A percentile compares a stretch with the other conserved stretches of the same genome.
phyloP scores from a whole-genome alignment of 1,284 basidiomycete species.

The Veloboletus limbatus region DNA sequence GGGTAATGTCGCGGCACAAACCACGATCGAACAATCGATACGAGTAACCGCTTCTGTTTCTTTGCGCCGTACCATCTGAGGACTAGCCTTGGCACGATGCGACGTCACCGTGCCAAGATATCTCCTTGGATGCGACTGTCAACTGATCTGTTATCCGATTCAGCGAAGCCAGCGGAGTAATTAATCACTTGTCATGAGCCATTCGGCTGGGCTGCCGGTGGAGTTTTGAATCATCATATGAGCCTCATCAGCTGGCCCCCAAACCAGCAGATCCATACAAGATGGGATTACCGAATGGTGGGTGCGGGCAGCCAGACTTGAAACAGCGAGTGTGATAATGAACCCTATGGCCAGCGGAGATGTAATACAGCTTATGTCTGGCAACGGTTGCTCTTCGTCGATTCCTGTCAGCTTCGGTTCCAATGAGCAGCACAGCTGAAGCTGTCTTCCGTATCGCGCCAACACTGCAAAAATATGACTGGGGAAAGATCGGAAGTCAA shows the following conservation, averaged over 20 bases:
- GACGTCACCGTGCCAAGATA: slow-evolving; percentile 8
- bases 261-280: no score
- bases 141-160: slow-evolving; percentile 28
- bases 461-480: slow-evolving; percentile 71
- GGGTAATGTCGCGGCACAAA: neutral
- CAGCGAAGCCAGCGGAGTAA: slow-evolving; percentile 8
- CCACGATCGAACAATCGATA: slow-evolving; percentile 12
- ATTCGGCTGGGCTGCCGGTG: no score
- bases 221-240: no score
- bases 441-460: slow-evolving; percentile 68
- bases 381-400: no score
- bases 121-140: slow-evolving; percentile 7
- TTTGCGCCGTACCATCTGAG: neutral
- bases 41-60: slow-evolving; percentile 5
- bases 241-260: no score
- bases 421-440: slow-evolving; percentile 25
- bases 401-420: neutral
- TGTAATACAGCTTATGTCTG: no score
- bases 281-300: no score
- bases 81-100: neutral
- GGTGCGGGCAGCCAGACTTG: no score
- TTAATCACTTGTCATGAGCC: neutral
- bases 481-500: slow-evolving; percentile 62
- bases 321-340: no score
- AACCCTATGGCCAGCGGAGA: no score